Evolutionary conservation across 768 basidiomycete genomes (phyloP), one percentile per base, ranked within the genome.

Genomic region (Filobasidium floriforme): DNA sequence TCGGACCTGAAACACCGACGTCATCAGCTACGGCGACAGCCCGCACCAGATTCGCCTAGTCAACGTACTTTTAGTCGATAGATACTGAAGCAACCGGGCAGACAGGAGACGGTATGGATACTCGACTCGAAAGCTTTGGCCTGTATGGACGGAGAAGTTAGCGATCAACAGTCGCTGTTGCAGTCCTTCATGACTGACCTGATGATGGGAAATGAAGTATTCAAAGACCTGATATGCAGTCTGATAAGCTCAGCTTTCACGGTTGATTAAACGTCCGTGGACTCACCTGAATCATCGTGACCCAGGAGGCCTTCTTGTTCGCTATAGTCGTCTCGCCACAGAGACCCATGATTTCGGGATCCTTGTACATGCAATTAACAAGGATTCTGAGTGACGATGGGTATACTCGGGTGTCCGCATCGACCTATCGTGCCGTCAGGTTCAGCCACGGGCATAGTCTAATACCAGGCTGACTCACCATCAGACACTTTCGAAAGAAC

Each of bases 71-170:
- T 99, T 75, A 99, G 83, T 61, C 96, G 84, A 80, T 98, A 98
- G 94, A 99, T 99, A 61, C 92, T 96, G 82, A 99, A 99, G 80
- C 96, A 99, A n/a, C 96, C 96, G 0, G 96, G 96, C 32, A 98
- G 82, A 82, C 96, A 99, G 14, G 96, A 92, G 66, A 99, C 96
- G 85, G 96, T 96, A 75, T 96, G 96, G 74, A 99, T 98, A 28
- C 96, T 92, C 24, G 96, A 92, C 79, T 99, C 96, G 80, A 99
- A 99, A 7, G 91, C 93, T 79, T 99, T 99, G 68, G 94, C 90
- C 62, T 51, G 24, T 37, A 9, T 37, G 9, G 32, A 37, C 19
- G 46, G 12, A 12, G 6, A 12, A 12, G 46, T 51, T 12, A 51
- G 46, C 18, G 46, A 18, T 51, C 46, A 12, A 51, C 4, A 51